Evolutionary conservation across 2,329 filamentous ascomycete species (phyloP), one percentile per base, ranked within the genome.

Genomic region (Cladophialophora psammophila): DNA sequence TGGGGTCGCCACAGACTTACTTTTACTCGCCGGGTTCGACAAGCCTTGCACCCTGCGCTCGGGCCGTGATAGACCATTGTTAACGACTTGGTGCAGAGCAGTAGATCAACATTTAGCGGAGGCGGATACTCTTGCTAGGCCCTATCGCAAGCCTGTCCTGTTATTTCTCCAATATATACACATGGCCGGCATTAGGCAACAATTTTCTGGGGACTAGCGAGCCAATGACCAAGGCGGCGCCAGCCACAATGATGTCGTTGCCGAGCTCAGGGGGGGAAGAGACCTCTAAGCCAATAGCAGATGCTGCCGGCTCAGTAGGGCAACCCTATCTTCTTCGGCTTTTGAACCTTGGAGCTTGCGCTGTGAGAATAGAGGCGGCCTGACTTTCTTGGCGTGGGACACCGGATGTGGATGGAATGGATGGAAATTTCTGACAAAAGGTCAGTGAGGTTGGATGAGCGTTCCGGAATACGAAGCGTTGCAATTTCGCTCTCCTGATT

Each of bases 51-150:
- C 15, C 72, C 69, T 35, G 26, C 60, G 52, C 71, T 71, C 38
- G 72, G 72, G 13, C 72, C 72, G 53, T 70, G 63, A 61, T 74
- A 74, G 40, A 74, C 72, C 72, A 74, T 73, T 13, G 26, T 70
- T 45, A 52, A 35, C 15, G 26, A 48, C 12, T 50, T 26, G 20
- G 34, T 18, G 34, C 32, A 58, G 26, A 13, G 48, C 53, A 63
- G 42, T 45, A 31, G 35, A 48, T 8, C 20, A 32, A 60, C 42
- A 18, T 32, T 15, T 45, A 63, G 60, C 60, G 53, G 57, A 36
- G 52, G 36, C 10, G 20, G 59, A 18, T 53, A 31, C 12, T 53
- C 40, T 32, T 34, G 56, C 36, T 20, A 40, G 32, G 20, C 48
- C 59, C 63, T 65, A 60, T 65, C 63, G 63, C 63, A 65, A 65